Evolutionary conservation across 768 basidiomycete species (phyloP).

Genomic region (Botryobasidium botryosum): DNA sequence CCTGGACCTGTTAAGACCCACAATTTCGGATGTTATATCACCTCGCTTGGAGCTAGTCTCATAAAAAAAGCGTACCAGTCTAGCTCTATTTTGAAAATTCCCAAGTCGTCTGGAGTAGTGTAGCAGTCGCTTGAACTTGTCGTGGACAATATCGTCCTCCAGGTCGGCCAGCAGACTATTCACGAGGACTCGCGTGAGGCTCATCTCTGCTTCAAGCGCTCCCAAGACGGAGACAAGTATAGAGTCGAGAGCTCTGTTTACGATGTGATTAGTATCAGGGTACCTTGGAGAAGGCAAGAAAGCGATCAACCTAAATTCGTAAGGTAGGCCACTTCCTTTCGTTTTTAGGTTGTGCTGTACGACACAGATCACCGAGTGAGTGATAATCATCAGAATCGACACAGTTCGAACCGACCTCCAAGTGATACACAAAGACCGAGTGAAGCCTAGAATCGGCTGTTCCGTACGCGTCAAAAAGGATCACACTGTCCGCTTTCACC

Average conservation of each 20-base stretch:
- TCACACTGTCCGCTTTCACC: constrained; percentile 80
- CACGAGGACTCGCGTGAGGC: constrained; percentile 79
- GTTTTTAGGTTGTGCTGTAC: constrained; percentile 65
- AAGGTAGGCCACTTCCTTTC: constrained; percentile 52
- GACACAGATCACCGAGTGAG: neutral
- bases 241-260: constrained; percentile 74
- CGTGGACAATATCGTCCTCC: constrained; percentile 89
- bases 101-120: constrained; percentile 82
- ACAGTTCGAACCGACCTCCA: constrained; percentile 39
- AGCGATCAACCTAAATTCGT: constrained; percentile 82
- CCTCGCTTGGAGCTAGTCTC: no score
- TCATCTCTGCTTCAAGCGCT: constrained; percentile 92
- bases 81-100: constrained; percentile 82
- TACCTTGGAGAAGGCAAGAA: constrained; percentile 1
- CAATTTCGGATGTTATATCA: neutral
- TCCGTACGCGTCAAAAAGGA: constrained; percentile 86
- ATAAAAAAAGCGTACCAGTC: constrained; percentile 38
- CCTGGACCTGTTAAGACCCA: constrained; percentile 43
- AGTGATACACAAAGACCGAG: constrained; percentile 73
- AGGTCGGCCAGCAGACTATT: constrained; percentile 81
- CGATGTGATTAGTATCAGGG: constrained; percentile 12
- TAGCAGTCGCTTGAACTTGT: constrained; percentile 79
- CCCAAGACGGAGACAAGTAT: constrained; percentile 81
- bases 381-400: neutral
- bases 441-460: constrained; percentile 73